Evolutionary conservation across 768 basidiomycete species (phyloP).

Genomic region (Sporobolomyces pararoseus): DNA sequence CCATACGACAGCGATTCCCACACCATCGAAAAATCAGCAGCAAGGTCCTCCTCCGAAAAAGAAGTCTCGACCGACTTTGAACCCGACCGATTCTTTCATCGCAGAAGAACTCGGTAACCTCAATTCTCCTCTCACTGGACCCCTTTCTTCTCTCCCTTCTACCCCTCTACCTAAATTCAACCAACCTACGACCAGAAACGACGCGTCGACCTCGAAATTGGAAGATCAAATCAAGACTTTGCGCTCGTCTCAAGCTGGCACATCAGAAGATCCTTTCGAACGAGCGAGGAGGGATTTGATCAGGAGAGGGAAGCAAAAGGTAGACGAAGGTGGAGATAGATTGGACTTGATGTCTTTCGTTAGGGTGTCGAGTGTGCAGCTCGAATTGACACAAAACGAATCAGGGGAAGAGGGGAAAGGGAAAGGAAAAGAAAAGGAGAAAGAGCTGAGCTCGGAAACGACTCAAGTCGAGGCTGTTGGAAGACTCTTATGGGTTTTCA

Average conservation of each 20-base stretch:
- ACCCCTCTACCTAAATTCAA: background rate
- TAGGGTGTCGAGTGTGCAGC: background rate
- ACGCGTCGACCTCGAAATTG: constrained; percentile 16
- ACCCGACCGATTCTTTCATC: constrained; percentile 29
- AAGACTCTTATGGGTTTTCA: constrained; percentile 28
- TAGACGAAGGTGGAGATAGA: constrained; percentile 4
- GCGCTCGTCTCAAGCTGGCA: background rate
- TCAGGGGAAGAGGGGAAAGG: background rate
- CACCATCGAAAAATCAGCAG: constrained; percentile 7
- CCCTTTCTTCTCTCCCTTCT: background rate
- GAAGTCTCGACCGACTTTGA: background rate
- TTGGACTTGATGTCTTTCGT: constrained; percentile 15
- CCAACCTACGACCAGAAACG: background rate
- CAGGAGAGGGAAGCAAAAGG: background rate
- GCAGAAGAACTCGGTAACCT: constrained; percentile 10
- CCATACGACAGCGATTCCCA: background rate
- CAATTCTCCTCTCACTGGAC: background rate
- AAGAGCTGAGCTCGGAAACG: background rate
- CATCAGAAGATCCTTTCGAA: constrained; percentile 9
- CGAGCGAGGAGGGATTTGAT: constrained; percentile 9
- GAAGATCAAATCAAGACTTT: constrained; percentile 5
- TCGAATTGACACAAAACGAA: background rate
- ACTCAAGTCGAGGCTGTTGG: constrained; percentile 1
- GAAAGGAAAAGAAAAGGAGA: constrained; percentile 16
- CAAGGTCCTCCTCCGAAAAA: background rate